Base-by-base conservation (phyloP, 1,284 basidiomycete genomes). In the Paramarasmius palmivorus region DNA sequence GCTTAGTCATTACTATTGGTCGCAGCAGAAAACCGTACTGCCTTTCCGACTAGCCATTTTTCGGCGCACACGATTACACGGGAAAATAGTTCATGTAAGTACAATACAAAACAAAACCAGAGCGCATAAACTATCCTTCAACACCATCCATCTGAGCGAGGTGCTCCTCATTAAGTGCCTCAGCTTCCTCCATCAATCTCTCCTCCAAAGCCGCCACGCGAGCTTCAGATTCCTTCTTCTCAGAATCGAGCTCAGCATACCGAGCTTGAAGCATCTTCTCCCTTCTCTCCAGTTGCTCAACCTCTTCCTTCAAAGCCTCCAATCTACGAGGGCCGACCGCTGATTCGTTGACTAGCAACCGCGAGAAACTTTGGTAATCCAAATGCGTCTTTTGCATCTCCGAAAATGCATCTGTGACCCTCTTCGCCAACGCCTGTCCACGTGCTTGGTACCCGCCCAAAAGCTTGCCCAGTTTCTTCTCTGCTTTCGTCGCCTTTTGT, bases 391-490 rank as follows among this genome's bases (percentile, higher is more conserved):
- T 76, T 51, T 87, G 80, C 37, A 94, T 74, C 59, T 90, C 87
- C 37, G 83, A 82, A 64, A 90, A 92, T 0, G 86, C 81, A 38
- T 84, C 81, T 1, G 72, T 73, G 36, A 96, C 73, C 6, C 87
- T 83, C 63, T 84, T 84, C 14, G 79, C 74, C 6, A 96, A 77
- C 40, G 84, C 83, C 61, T 80, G 80, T 39, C 88, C 87, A 14
- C 96, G 84, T 36, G 82, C 81, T 65, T 92, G 84, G 71, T 99
- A 99, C 2, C 97, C 97, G 38, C 95, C 95, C 6, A 99, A 81
- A 20, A 86, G 82, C 59, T 96, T 86, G 12, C 77, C 82, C 17
- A 99, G 83, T 70, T 94, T 95, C 82, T 96, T 98, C 76, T 99
- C 97, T 4, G 81, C 70, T 74, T 98, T 99, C 38, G 83, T 73